These are phyloP conservation scores for Liriodendron chinense DNA, from an alignment of 164 flowering plant genomes.

Conservation along the genomic window DNA sequence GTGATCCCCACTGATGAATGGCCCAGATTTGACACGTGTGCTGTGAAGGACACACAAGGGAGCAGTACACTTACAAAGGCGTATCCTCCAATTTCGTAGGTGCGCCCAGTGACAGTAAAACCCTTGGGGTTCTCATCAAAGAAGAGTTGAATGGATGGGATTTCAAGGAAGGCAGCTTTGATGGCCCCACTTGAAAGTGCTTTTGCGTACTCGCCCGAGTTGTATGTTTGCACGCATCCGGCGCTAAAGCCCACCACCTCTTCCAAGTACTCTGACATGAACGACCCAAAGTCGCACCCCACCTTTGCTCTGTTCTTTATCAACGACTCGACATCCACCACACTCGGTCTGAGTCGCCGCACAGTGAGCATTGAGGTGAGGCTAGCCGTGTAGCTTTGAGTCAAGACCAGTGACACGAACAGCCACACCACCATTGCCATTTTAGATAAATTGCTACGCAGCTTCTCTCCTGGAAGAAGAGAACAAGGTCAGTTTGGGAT, in stretches of 20 bases:
- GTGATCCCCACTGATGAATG: neutral
- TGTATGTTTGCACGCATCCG: conserved; percentile 13
- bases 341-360: conserved; percentile 37
- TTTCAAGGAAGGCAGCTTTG: conserved; percentile 41
- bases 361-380: conserved; percentile 40
- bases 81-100: conserved; percentile 19
- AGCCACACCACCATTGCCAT: conserved; percentile 43
- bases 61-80: conserved; percentile 20
- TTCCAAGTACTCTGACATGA: conserved; percentile 22
- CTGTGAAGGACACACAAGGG: neutral
- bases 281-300: conserved; percentile 34
- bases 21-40: no score
- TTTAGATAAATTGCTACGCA: conserved; percentile 35
- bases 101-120: conserved; percentile 19
- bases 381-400: conserved; percentile 47
- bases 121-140: conserved; percentile 26
- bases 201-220: conserved; percentile 18
- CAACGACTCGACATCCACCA: conserved; percentile 27
- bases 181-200: conserved; percentile 28
- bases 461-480: conserved; percentile 31
- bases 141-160: conserved; percentile 34
- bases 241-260: conserved; percentile 14
- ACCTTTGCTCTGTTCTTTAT: conserved; percentile 22
- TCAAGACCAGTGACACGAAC: conserved; percentile 39
- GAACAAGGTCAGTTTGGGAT: neutral